Percentiles rank a stretch among this genome's conserved stretches.
phyloP scores from a whole-genome alignment of 441 rosid species.

The Sinapis alba region DNA sequence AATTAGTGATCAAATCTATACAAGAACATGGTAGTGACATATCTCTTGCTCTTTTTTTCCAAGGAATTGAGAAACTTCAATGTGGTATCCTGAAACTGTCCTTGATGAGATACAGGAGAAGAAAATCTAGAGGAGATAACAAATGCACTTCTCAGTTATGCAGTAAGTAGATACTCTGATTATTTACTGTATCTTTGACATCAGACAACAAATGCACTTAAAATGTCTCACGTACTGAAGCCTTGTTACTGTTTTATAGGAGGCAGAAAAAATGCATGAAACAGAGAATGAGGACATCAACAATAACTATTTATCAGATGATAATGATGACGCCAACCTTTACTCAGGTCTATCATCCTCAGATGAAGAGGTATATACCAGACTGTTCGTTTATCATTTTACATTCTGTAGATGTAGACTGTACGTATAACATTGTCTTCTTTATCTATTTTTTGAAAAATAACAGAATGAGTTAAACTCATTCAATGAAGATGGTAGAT shows the following conservation, averaged over 20 bases:
- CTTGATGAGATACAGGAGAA: conserved; percentile 53
- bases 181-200: background rate
- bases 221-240: background rate
- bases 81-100: background rate
- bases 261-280: conserved; percentile 6
- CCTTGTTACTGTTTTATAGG: conserved; percentile 8
- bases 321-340: background rate
- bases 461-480: conserved; percentile 4
- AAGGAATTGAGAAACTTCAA: background rate
- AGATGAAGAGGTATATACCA: conserved; percentile 20
- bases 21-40: conserved; percentile 59
- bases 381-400: background rate
- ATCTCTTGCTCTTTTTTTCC: background rate
- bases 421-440: background rate
- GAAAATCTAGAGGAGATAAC: conserved; percentile 55
- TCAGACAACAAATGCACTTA: background rate
- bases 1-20: conserved; percentile 59
- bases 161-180: conserved; percentile 40
- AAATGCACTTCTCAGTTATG: conserved; percentile 57
- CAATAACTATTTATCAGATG: background rate
- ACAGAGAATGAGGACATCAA: background rate
- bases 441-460: background rate
- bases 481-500: background rate
- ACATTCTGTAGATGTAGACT: background rate
- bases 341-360: conserved; percentile 14